Conservation (phyloP, 768 basidiomycete species). For the Chalciporus piperatus region DNA sequence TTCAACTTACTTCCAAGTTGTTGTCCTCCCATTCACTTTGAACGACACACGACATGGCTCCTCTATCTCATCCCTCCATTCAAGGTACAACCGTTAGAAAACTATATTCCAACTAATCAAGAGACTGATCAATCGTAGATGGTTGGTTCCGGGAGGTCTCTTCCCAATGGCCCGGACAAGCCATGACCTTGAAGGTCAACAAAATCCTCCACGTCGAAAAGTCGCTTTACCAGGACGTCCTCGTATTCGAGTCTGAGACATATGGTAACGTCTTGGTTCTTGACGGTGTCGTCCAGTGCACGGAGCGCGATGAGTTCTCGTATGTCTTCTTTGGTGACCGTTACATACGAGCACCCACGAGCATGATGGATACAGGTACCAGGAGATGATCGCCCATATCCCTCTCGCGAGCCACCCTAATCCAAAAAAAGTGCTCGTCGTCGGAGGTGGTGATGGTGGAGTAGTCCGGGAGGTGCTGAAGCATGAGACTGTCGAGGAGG, state of each 20-base stretch:
- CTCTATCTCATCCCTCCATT: conserved; percentile 55
- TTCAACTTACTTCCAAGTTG: no score
- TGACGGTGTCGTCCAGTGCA: conserved; percentile 95
- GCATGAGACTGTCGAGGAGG: conserved; percentile 85
- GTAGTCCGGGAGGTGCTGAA: conserved; percentile 97
- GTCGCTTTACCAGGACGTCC: conserved; percentile 93
- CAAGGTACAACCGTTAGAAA: conserved; percentile 36
- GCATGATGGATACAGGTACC: conserved; percentile 59
- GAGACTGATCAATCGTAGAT: conserved; percentile 41
- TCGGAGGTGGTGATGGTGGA: conserved; percentile 97
- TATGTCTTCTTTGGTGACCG: conserved; percentile 38
- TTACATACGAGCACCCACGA: background rate
- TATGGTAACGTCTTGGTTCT: conserved; percentile 97
- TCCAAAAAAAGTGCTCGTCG: conserved; percentile 93
- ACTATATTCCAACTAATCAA: conserved; percentile 4
- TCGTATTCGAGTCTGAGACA: conserved; percentile 94
- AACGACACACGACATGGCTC: conserved; percentile 41
- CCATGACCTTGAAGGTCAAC: conserved; percentile 95
- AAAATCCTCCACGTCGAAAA: conserved; percentile 93
- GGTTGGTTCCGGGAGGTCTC: conserved; percentile 97
- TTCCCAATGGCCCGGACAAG: conserved; percentile 96
- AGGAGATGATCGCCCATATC: conserved; percentile 98
- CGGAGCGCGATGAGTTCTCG: conserved; percentile 99
- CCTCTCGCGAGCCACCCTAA: conserved; percentile 96
- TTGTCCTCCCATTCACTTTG: background rate